phyloP scores from a whole-genome alignment of 129 eudicot genomes.

The Pulicaria dysenterica region DNA sequence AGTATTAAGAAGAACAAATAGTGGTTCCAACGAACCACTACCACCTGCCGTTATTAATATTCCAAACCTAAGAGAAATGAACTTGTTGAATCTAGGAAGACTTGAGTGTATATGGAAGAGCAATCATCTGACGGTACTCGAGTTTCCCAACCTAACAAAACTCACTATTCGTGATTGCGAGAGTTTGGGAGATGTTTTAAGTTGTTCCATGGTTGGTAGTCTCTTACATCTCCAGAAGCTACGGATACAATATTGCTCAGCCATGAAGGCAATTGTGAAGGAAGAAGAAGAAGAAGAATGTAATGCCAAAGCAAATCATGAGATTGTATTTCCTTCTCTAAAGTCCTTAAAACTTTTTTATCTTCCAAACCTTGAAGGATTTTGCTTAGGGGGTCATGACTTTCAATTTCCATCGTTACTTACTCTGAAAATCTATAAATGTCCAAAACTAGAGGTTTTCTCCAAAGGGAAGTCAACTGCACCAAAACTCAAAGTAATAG shows the following conservation, averaged over 20 bases:
- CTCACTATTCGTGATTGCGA: neutral
- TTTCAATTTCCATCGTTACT: slow-evolving; percentile 4
- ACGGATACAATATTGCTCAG: neutral
- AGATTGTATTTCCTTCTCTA: slow-evolving; percentile 1
- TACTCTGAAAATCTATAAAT: neutral
- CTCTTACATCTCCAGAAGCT: neutral
- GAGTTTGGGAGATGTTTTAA: neutral
- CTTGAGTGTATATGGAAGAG: neutral
- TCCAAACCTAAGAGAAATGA: neutral
- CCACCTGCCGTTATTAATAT: neutral
- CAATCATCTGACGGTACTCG: neutral
- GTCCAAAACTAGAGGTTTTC: slow-evolving; percentile 17
- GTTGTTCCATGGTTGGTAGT: slow-evolving; percentile 6
- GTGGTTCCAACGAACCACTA: neutral
- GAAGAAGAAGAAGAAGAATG: neutral
- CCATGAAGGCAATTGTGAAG: neutral
- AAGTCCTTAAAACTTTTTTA: neutral
- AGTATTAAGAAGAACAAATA: neutral
- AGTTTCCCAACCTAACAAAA: slow-evolving; percentile 11
- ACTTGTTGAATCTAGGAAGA: accelerated
- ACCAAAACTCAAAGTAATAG: neutral
- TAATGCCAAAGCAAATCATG: neutral
- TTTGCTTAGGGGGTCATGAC: neutral
- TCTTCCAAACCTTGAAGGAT: neutral
- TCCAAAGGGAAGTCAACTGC: neutral